Conservation (phyloP, 352 stramenopile genomes). For the Lagenidium sp. region DNA sequence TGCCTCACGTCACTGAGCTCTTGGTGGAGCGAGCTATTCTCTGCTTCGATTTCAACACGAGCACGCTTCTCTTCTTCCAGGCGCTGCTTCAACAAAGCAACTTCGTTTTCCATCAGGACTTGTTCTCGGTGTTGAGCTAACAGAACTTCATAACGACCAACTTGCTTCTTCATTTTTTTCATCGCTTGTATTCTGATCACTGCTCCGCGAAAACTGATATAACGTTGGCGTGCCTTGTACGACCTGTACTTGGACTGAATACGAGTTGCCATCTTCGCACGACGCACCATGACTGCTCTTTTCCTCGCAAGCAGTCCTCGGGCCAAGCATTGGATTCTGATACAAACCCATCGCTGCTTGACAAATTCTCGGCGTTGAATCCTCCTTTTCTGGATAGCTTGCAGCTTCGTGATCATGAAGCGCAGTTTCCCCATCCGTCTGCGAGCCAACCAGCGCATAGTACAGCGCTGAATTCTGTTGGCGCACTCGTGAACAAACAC, state of each 20-base stretch:
- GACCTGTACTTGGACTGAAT: constrained; percentile 53
- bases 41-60: constrained; percentile 56
- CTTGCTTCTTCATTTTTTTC: constrained; percentile 71
- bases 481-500: constrained; percentile 64
- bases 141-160: constrained; percentile 55
- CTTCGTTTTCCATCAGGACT: constrained; percentile 64
- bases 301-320: constrained; percentile 56
- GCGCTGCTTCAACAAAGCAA: constrained; percentile 60
- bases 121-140: constrained; percentile 59
- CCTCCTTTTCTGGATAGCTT: constrained; percentile 44
- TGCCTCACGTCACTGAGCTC: constrained; percentile 53
- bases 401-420: constrained; percentile 41
- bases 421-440: constrained; percentile 39
- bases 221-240: constrained; percentile 36
- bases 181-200: constrained; percentile 64
- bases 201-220: constrained; percentile 43
- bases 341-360: constrained; percentile 22
- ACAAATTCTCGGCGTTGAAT: constrained; percentile 35
- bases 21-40: constrained; percentile 68
- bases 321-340: constrained; percentile 69
- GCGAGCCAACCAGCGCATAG: constrained; percentile 40
- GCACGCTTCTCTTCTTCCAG: constrained; percentile 73
- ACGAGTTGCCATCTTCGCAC: constrained; percentile 43
- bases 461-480: constrained; percentile 46
- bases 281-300: constrained; percentile 37